phyloP scores from a whole-genome alignment of 2,329 filamentous ascomycete species.

The Phialophora verrucosa region DNA sequence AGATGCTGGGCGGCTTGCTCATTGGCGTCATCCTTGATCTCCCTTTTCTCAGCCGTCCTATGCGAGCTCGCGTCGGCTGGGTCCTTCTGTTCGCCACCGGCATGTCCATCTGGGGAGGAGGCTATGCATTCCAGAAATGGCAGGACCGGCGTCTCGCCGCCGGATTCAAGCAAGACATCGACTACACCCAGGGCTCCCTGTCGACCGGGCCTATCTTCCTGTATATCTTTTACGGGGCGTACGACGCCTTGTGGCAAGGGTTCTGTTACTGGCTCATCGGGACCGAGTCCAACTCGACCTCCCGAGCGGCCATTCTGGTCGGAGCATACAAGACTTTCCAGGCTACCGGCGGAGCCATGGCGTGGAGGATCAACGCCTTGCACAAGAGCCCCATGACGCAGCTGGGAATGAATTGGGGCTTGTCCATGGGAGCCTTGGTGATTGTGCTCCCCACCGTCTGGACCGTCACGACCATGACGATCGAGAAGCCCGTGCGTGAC shows the following conservation, averaged over 20 bases:
- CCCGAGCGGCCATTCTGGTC: conserved; percentile 52
- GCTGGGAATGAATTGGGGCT: conserved; percentile 77
- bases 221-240: conserved; percentile 73
- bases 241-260: conserved; percentile 71
- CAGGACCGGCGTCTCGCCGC: conserved; percentile 53
- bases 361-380: conserved; percentile 49
- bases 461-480: conserved; percentile 44
- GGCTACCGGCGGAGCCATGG: conserved; percentile 76
- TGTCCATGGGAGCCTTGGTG: conserved; percentile 74
- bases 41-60: conserved; percentile 50
- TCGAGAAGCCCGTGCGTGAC: conserved; percentile 22
- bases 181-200: conserved; percentile 55
- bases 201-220: conserved; percentile 70
- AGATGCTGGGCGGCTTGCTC: conserved; percentile 61
- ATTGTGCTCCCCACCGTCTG: conserved; percentile 60
- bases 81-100: conserved; percentile 55
- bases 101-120: conserved; percentile 64
- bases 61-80: conserved; percentile 57
- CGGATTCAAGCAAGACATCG: conserved; percentile 53
- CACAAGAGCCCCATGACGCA: conserved; percentile 65
- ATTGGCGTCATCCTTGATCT: conserved; percentile 56
- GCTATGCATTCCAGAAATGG: conserved; percentile 69
- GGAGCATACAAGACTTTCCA: conserved; percentile 68
- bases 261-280: conserved; percentile 67
- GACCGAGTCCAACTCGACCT: conserved; percentile 52